These are phyloP conservation scores for Plasmodium vivax DNA, from an alignment of 169 alveolate genomes.

Conservation along the genomic window DNA sequence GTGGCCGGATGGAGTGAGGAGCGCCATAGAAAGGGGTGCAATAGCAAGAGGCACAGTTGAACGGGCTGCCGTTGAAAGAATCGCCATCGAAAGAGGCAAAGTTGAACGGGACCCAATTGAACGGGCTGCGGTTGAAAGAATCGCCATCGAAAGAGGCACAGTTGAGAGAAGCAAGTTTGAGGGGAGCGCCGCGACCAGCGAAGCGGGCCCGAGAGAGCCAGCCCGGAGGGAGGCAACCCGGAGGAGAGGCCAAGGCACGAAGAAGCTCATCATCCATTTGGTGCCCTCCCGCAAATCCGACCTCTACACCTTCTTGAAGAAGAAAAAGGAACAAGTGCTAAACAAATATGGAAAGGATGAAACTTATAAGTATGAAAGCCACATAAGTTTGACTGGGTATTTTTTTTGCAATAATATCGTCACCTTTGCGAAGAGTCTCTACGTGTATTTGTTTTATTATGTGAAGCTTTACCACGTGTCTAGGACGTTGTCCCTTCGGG, in stretches of 20 bases:
- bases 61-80: too few relatives aligned
- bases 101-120: too few relatives aligned
- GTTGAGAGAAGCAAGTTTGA: neutral
- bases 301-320: slow-evolving; percentile 25
- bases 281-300: slow-evolving; percentile 51
- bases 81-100: too few relatives aligned
- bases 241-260: neutral
- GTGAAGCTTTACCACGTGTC: slow-evolving; percentile 26
- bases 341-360: slow-evolving; percentile 43
- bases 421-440: slow-evolving; percentile 26
- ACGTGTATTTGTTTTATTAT: slow-evolving; percentile 28
- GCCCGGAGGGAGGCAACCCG: neutral
- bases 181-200: too few relatives aligned
- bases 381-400: slow-evolving; percentile 67
- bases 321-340: slow-evolving; percentile 50
- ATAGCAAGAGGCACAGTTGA: neutral
- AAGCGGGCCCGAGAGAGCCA: neutral
- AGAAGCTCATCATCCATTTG: slow-evolving; percentile 58
- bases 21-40: neutral
- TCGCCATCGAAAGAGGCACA: neutral
- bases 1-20: neutral
- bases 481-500: neutral
- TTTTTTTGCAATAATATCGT: slow-evolving; percentile 41
- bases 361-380: slow-evolving; percentile 65
- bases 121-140: too few relatives aligned